Conservation (phyloP, 2,329 filamentous ascomycete species). For the Epichloe sylvatica region DNA sequence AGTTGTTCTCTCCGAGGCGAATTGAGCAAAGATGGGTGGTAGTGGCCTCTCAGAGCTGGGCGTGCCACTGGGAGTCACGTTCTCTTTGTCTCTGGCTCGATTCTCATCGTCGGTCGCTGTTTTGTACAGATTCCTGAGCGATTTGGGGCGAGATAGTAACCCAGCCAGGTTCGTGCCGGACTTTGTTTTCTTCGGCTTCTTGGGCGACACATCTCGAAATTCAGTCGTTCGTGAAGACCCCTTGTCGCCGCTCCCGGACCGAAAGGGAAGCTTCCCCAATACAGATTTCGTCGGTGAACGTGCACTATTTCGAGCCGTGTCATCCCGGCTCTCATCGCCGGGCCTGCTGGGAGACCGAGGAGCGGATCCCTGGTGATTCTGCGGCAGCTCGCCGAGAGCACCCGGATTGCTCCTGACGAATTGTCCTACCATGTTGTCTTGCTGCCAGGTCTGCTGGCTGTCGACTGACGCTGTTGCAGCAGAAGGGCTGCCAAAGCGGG, state of each 20-base stretch:
- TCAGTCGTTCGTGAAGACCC: constrained; percentile 22
- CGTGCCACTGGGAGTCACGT: constrained; percentile 43
- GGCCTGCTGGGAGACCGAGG: constrained; percentile 27
- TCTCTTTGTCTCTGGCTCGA: constrained; percentile 63
- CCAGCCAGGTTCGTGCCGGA: constrained; percentile 70
- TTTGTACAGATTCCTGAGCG: constrained; percentile 51
- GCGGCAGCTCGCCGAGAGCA: constrained; percentile 42
- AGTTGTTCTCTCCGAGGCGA: constrained; percentile 24
- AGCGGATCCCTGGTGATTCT: constrained; percentile 35
- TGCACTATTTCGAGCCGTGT: constrained; percentile 7
- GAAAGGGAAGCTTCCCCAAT: constrained; percentile 27
- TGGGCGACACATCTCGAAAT: constrained; percentile 34
- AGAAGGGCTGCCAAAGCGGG: constrained; percentile 19
- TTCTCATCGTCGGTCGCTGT: constrained; percentile 37
- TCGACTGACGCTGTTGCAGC: not conserved
- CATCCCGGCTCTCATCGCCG: constrained; percentile 18
- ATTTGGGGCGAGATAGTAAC: constrained; percentile 62
- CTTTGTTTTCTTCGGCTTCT: constrained; percentile 64
- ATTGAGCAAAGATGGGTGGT: constrained; percentile 72
- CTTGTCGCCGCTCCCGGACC: constrained; percentile 23
- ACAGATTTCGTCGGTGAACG: constrained; percentile 15
- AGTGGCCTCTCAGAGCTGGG: constrained; percentile 26
- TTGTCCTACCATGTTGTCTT: constrained; percentile 18
- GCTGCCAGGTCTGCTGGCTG: not conserved
- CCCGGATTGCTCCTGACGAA: constrained; percentile 26